Evolutionary conservation across 371 early-diverging fungal genomes (phyloP).

Genomic region (Rhizomucor miehei): DNA sequence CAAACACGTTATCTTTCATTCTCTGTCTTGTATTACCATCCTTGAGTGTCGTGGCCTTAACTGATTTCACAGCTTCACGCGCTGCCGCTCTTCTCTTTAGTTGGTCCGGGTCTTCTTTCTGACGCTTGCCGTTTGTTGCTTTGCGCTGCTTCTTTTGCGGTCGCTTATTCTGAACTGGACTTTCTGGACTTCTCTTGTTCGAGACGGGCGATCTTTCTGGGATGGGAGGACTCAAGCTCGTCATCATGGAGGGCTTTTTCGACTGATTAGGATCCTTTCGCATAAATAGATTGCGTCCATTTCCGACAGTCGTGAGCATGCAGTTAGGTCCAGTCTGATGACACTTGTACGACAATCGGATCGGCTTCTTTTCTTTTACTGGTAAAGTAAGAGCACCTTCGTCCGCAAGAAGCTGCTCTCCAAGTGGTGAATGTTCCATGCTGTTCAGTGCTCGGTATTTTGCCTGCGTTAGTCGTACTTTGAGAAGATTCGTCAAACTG

Average conservation of each 20-base stretch:
- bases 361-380: neutral
- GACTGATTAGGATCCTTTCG: neutral
- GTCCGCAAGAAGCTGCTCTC: too few relatives aligned
- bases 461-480: neutral
- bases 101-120: neutral
- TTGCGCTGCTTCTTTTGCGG: neutral
- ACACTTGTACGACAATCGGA: conserved; percentile 9
- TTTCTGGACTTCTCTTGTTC: too few relatives aligned
- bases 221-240: too few relatives aligned
- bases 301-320: conserved; percentile 4
- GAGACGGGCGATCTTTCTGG: too few relatives aligned
- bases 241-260: too few relatives aligned
- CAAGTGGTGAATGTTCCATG: too few relatives aligned
- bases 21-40: conserved; percentile 37
- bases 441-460: neutral
- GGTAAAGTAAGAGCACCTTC: neutral
- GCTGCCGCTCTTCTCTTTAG: conserved; percentile 1
- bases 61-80: neutral
- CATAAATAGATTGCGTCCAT: conserved; percentile 5
- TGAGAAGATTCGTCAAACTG: neutral
- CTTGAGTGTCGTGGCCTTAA: conserved; percentile 10
- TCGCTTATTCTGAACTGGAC: too few relatives aligned
- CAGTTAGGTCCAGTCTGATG: conserved; percentile 6
- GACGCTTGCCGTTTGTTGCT: neutral
- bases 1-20: neutral